Percentiles rank a stretch among this genome's conserved stretches.
Evolutionary conservation across 1,284 basidiomycete genomes (phyloP).

Genomic region (Ceraceosorus guamensis): DNA sequence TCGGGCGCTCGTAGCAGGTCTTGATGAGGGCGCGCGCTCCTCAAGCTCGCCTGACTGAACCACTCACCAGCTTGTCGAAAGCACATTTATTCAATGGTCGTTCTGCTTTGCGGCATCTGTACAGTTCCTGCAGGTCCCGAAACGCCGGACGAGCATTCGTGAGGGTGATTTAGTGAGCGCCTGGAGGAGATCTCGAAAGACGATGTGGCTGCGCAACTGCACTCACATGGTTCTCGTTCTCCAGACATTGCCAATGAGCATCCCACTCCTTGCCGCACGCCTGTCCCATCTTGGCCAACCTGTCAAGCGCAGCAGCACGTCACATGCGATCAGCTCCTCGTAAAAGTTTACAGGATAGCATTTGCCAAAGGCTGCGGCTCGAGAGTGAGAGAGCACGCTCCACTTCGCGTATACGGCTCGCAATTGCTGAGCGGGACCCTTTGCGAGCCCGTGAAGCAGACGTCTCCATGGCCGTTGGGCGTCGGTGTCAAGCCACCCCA

Average conservation of each 20-base stretch:
- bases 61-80: slow-evolving; percentile 72
- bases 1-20: too few species aligned
- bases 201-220: neutral
- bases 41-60: too few species aligned
- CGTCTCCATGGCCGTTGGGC: neutral
- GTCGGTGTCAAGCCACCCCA: neutral
- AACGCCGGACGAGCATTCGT: too few species aligned
- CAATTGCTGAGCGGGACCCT: neutral
- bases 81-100: slow-evolving; percentile 80
- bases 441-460: neutral
- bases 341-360: neutral
- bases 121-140: slow-evolving; percentile 63
- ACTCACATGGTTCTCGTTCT: slow-evolving; percentile 85
- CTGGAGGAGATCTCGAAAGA: too few species aligned
- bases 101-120: slow-evolving; percentile 83
- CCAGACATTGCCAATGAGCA: slow-evolving; percentile 89
- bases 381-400: neutral
- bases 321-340: neutral
- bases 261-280: slow-evolving; percentile 84
- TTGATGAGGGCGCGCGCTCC: too few species aligned
- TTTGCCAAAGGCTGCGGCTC: too few species aligned
- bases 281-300: slow-evolving; percentile 86
- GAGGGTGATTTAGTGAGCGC: too few species aligned
- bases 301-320: slow-evolving; percentile 45
- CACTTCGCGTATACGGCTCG: neutral